These are phyloP conservation scores for Yamadazyma dendronema DNA, from an alignment of 1,139 yeast genomes.

Conservation along the genomic window DNA sequence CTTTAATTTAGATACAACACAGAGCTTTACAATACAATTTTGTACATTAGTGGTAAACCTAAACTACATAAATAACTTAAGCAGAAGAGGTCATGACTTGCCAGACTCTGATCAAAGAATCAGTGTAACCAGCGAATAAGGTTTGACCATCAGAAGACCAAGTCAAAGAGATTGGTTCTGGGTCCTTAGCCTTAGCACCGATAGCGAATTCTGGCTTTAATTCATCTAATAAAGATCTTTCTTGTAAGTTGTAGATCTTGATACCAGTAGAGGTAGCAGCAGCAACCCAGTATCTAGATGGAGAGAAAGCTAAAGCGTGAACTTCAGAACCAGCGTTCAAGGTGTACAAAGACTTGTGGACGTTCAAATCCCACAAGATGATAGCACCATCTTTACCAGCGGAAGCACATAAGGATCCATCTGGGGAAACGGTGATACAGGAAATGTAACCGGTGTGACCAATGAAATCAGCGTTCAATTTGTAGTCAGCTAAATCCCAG, in stretches of 20 bases:
- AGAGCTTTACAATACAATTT: neutral
- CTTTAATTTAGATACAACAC: too few relatives aligned
- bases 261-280: slow-evolving; percentile 99
- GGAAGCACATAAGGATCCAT: slow-evolving; percentile 98
- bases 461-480: slow-evolving; percentile 91
- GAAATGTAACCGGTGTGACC: slow-evolving; percentile 99
- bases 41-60: neutral
- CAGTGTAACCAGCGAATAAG: slow-evolving; percentile 99
- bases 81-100: slow-evolving; percentile 95
- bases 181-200: slow-evolving; percentile 91
- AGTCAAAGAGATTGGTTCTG: slow-evolving; percentile 96
- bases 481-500: slow-evolving; percentile 89
- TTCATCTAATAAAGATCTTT: slow-evolving; percentile 94
- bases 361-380: slow-evolving; percentile 97
- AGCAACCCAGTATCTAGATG: slow-evolving; percentile 99
- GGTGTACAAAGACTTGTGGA: slow-evolving; percentile 88
- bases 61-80: slow-evolving; percentile 20
- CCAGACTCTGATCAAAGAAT: slow-evolving; percentile 99
- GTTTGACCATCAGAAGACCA: slow-evolving; percentile 99
- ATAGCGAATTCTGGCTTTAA: slow-evolving; percentile 97
- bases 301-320: slow-evolving; percentile 98
- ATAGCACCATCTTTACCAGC: slow-evolving; percentile 99
- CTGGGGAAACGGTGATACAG: slow-evolving; percentile 98
- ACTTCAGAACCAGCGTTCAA: slow-evolving; percentile 96
- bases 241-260: slow-evolving; percentile 98